Evolutionary conservation across 306 rosid species (phyloP).

Genomic region (Pterocarpus macrocarpus): DNA sequence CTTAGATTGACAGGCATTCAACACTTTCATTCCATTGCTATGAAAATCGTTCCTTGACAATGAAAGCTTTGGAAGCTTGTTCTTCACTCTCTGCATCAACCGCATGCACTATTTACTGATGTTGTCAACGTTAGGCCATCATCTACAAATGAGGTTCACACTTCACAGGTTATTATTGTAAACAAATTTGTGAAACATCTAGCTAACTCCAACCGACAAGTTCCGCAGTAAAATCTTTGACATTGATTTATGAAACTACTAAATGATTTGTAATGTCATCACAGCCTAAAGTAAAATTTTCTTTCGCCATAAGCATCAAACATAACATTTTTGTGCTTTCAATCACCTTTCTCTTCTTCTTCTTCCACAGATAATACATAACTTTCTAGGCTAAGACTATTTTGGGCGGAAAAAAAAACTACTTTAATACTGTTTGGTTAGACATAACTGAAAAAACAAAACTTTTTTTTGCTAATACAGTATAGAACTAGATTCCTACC

Average conservation of each 20-base stretch:
- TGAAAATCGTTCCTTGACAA: neutral
- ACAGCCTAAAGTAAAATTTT: neutral
- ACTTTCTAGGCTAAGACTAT: neutral
- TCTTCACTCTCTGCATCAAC: constrained; percentile 6
- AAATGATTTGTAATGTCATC: neutral
- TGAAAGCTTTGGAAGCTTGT: constrained; percentile 37
- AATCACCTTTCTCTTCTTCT: neutral
- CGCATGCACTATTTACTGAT: neutral
- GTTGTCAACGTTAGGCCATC: neutral
- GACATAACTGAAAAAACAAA: no score
- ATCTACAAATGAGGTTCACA: neutral
- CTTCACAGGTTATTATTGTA: neutral
- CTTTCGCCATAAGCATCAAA: neutral
- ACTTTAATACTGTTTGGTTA: neutral
- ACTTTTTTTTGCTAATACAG: no score
- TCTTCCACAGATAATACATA: neutral
- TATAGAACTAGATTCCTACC: neutral
- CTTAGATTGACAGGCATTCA: neutral
- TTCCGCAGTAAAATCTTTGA: neutral
- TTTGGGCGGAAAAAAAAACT: neutral
- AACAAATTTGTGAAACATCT: constrained; percentile 19
- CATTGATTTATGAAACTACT: neutral
- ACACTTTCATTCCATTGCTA: constrained; percentile 4
- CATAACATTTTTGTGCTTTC: neutral
- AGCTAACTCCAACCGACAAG: constrained; percentile 17